phyloP scores from a whole-genome alignment of 495 filamentous ascomycete species.

The Hypoxylon lienhwacheense region DNA sequence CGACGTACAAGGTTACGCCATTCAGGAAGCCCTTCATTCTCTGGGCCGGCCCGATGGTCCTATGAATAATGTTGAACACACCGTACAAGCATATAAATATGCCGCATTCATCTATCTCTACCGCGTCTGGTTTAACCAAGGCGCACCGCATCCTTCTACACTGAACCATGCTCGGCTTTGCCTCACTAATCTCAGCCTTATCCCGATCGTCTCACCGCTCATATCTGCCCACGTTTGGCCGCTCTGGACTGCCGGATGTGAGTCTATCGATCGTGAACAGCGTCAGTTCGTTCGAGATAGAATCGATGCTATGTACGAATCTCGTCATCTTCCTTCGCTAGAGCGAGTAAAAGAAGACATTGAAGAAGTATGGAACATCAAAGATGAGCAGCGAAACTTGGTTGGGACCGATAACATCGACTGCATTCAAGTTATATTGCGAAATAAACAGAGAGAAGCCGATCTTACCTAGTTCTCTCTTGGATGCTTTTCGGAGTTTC shows the following conservation, averaged over 20 bases:
- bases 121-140: constrained; percentile 35
- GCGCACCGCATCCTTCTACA: constrained; percentile 25
- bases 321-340: constrained; percentile 36
- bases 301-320: constrained; percentile 32
- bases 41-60: constrained; percentile 13
- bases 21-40: constrained; percentile 18
- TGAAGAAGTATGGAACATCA: constrained; percentile 35
- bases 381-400: constrained; percentile 31
- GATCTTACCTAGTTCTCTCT: constrained; percentile 20
- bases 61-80: constrained; percentile 27
- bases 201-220: constrained; percentile 33
- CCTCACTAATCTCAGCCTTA: constrained; percentile 24
- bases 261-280: constrained; percentile 32
- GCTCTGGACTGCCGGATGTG: constrained; percentile 39
- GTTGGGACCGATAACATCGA: constrained; percentile 37
- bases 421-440: constrained; percentile 35
- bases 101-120: constrained; percentile 39
- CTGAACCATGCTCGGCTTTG: constrained; percentile 30
- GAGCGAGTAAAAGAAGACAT: constrained; percentile 34
- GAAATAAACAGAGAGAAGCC: constrained; percentile 29
- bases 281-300: constrained; percentile 33
- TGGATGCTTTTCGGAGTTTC: background rate
- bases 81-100: constrained; percentile 36
- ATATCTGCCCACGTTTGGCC: constrained; percentile 38
- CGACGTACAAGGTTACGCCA: constrained; percentile 18